phyloP scores from a whole-genome alignment of 768 basidiomycete species.

The Grammothele lineata region DNA sequence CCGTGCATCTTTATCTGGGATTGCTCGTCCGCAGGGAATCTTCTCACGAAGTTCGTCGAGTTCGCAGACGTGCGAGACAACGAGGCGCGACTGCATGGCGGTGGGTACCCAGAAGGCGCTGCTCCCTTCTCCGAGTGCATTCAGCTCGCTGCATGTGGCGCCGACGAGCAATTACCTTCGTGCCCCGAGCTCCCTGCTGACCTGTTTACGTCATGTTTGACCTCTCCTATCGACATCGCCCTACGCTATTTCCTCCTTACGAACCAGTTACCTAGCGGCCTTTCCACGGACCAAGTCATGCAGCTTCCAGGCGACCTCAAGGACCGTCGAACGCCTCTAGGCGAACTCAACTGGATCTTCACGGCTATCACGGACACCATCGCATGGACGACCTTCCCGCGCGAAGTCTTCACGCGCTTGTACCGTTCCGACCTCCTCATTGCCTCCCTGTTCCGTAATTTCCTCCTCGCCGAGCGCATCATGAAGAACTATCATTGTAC shows the following conservation, averaged over 20 bases:
- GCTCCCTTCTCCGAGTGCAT: slow-evolving; percentile 83
- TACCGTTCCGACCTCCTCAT: slow-evolving; percentile 95
- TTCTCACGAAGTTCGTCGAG: slow-evolving; percentile 83
- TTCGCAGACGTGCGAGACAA: slow-evolving; percentile 74
- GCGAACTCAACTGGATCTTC: slow-evolving; percentile 99
- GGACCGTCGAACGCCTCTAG: slow-evolving; percentile 92
- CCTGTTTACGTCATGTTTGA: slow-evolving; percentile 95
- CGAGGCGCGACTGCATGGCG: slow-evolving; percentile 52
- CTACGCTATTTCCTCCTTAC: slow-evolving; percentile 92
- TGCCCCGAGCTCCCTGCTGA: slow-evolving; percentile 97
- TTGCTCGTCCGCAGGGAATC: slow-evolving; percentile 94
- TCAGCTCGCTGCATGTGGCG: slow-evolving; percentile 91
- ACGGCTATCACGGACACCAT: slow-evolving; percentile 99
- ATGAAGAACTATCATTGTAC: slow-evolving; percentile 99
- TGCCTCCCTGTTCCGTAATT: slow-evolving; percentile 95
- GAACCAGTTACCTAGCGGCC: slow-evolving; percentile 75
- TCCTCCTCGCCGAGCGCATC: slow-evolving; percentile 93
- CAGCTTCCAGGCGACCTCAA: slow-evolving; percentile 96
- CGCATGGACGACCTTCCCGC: slow-evolving; percentile 96
- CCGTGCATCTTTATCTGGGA: slow-evolving; percentile 99
- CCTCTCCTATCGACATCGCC: slow-evolving; percentile 97
- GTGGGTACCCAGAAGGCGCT: slow-evolving; percentile 55
- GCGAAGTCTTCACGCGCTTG: slow-evolving; percentile 87
- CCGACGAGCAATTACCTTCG: slow-evolving; percentile 88
- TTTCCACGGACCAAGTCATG: slow-evolving; percentile 87